phyloP scores from a whole-genome alignment of 345 rosid genomes.

The Populus nigra region DNA sequence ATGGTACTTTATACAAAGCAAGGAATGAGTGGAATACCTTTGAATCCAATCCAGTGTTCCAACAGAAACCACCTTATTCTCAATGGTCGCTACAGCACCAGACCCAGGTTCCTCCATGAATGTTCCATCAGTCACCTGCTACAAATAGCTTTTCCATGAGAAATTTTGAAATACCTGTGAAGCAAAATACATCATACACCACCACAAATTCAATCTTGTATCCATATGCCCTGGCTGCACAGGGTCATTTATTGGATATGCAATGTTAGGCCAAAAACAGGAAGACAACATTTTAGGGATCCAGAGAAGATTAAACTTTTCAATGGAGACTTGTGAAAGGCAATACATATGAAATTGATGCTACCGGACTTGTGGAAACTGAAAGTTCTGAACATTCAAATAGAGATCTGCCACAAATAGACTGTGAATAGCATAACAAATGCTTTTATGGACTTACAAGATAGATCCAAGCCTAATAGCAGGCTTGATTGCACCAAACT shows the following conservation, averaged over 20 bases:
- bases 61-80: conserved; percentile 67
- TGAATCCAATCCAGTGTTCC: conserved; percentile 88
- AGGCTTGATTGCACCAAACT: too few species aligned
- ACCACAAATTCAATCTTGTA: neutral
- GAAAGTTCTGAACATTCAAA: too few species aligned
- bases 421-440: too few species aligned
- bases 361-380: too few species aligned
- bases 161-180: neutral
- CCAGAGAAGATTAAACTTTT: neutral
- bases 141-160: conserved; percentile 9
- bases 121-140: conserved; percentile 76
- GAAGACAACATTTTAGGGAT: neutral
- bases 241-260: neutral
- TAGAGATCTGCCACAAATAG: too few species aligned
- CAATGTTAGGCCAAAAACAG: neutral
- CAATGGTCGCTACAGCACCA: conserved; percentile 72
- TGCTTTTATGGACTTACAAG: too few species aligned
- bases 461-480: too few species aligned
- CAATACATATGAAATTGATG: too few species aligned
- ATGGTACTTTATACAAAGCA: conserved; percentile 1
- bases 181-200: neutral
- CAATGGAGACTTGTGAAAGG: too few species aligned
- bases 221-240: neutral
- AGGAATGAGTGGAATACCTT: conserved; percentile 46
- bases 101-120: conserved; percentile 93